Evolutionary conservation across 306 rosid species (phyloP), one percentile per base, ranked within the genome.

Genomic region (Vachellia collinsii): DNA sequence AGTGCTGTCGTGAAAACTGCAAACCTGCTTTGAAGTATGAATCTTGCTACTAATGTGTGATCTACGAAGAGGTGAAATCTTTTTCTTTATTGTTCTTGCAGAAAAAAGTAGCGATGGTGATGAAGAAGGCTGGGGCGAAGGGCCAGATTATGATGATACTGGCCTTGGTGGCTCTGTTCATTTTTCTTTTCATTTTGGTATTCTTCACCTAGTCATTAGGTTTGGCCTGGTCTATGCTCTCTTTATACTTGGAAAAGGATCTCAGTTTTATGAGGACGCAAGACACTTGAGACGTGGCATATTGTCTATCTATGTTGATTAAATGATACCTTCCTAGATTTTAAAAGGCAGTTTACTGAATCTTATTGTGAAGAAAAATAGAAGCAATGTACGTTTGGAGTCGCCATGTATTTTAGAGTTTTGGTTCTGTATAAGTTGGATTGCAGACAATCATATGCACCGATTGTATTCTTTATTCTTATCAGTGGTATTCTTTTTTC

Each of bases 41-140:
- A 81, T 50, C 29, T 50, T 76, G 71, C 61, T 20, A 25, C 53
- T 12, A 38, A 20, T 4, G 4, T 41, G 44, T 36, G 70, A 64
- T 36, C 44, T 42, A 48, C 43, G 43, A 63, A 78, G 85, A 48
- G 70, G 53, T 83, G 77, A 88, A 74, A 70, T n/a, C 39, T 42
- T 62, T 54, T 63, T 74, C 25, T 70, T 59, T 70, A 17, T 77
- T 71, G 14, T 77, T 70, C 51, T 81, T 89, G 86, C 97, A 96
- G 99, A 96, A 93, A 92, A 96, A 89, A 77, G 97, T 96, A 75
- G 97, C 90, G 48, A 87, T 91, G 87, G 94, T 96, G 51, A 93
- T 96, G 98, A 96, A 95, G 92, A 95, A 93, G 88, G 97, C 99
- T 16, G 86, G 98, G 59, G 89, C 87, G 12, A 96, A 93, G 87